Evolutionary conservation across 2,329 filamentous ascomycete genomes (phyloP), one percentile per base, ranked within the genome.

Genomic region (Calonectria henricotiae): DNA sequence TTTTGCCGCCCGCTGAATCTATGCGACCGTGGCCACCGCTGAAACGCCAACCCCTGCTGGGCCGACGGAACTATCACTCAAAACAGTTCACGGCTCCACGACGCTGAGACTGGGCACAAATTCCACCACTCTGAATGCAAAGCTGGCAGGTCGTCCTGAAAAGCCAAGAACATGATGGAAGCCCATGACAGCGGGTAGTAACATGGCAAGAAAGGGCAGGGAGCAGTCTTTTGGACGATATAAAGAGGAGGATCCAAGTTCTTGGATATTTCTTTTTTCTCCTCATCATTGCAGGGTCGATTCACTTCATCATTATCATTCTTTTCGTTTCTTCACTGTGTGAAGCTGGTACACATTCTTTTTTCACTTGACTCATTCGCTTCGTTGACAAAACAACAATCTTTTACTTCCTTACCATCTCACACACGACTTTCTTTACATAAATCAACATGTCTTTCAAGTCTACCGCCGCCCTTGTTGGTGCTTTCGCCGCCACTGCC

Each of bases 281-380:
- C 37, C 62, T 71, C 73, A 75, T 69, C 73, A 72, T 62, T 68
- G 62, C 61, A 72, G 71, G 69, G 60, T 58, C 49, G 44, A 67
- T 72, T 66, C 66, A 67, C 17, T 61, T 25, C 63, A 58, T 35
- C 51, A 49, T 65, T 41, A 69, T 64, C 49, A 13, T 74, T 44
- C 65, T 67, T 66, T 76, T 76, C 75, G 30, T 76, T 70, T 70
- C 76, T 78, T 78, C 76, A 77, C 77, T 75, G 76, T 75, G 69
- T 79, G 78, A 79, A 79, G 78, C 76, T 72, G 74, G 75, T 73
- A 69, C 71, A 74, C 74, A 46, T 70, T 62, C 25, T 65, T 71
- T 62, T 35, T 62, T 35, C 17, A 61, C 51, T 37, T 43, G 20
- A 30, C 47, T 44, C 47, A 67, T 51, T 69, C 54, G 67, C 67